Conservation (phyloP, 2,329 filamentous ascomycete species). For the Didymella glomerata region DNA sequence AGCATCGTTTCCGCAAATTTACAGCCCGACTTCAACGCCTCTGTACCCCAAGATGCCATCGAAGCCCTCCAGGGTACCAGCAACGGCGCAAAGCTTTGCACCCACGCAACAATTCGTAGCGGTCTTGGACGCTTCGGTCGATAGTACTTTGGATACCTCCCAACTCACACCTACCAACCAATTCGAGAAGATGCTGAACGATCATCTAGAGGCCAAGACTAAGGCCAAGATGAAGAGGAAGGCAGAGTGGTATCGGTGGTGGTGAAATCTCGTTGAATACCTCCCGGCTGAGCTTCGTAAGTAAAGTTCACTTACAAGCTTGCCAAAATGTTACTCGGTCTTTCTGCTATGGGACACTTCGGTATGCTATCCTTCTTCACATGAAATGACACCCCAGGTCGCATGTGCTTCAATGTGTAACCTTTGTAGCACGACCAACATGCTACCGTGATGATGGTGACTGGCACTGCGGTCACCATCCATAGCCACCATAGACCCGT, state of each 20-base stretch:
- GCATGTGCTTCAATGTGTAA: background rate
- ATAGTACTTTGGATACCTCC: background rate
- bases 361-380: background rate
- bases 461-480: background rate
- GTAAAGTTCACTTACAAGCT: background rate
- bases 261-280: background rate
- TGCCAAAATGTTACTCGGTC: background rate
- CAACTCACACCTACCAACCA: background rate
- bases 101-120: background rate
- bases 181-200: background rate
- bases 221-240: background rate
- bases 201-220: background rate
- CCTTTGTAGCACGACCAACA: background rate
- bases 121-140: background rate
- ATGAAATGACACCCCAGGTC: background rate
- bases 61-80: background rate
- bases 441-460: background rate
- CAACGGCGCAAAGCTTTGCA: background rate
- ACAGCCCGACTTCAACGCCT: conserved; percentile 1
- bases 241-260: background rate
- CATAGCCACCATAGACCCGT: background rate
- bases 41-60: too few species aligned
- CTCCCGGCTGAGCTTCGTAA: background rate
- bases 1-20: background rate
- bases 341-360: background rate